Evolutionary conservation across 2,329 filamentous ascomycete species (phyloP), one percentile per base, ranked within the genome.

Genomic region (Parastagonospora nodorum): DNA sequence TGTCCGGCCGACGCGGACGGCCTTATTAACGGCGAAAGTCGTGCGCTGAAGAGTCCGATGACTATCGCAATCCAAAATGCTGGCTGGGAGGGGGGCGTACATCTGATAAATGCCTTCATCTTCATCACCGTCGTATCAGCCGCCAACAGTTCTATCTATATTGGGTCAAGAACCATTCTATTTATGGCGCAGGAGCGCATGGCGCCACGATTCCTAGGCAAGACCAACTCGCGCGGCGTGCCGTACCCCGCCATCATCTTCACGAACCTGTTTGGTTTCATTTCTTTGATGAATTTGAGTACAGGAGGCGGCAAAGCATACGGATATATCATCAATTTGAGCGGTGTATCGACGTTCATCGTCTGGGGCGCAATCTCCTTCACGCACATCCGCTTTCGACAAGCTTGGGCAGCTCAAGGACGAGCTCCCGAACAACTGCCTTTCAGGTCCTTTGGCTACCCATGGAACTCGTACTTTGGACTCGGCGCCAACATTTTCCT

Each of bases 141-240:
- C 1, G 68, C 64, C 60, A 92, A 92, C 73, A 86, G 84, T 45
- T 88, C 86, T 8, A 88, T 92, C 54, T 92, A 92, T 69, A 89
- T 92, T 58, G 85, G 85, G 38, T 89, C 87, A 2, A 83, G 89
- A 16, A 92, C 88, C 0, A 74, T 93, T 1, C 75, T 92, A 0
- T 91, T 85, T 75, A 89, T 92, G 84, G 88, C 88, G 0, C 86
- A 89, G 61, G 84, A 85, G 38, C 79, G 83, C 40, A 90, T 89
- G 70, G 89, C 89, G 0, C 89, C 89, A 0, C 76, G 73, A 15
- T 82, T 92, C 61, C 77, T 92, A 1, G 87, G 86, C 36, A 84
- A 82, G 70, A 90, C 88, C 2, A 84, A 88, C 68, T 76, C 75
- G 19, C 79, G 83, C 11, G 89, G 89, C 24, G 80, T 83, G 0